Evolutionary conservation across 129 eudicot genomes (phyloP).

Genomic region (Arctium lappa): DNA sequence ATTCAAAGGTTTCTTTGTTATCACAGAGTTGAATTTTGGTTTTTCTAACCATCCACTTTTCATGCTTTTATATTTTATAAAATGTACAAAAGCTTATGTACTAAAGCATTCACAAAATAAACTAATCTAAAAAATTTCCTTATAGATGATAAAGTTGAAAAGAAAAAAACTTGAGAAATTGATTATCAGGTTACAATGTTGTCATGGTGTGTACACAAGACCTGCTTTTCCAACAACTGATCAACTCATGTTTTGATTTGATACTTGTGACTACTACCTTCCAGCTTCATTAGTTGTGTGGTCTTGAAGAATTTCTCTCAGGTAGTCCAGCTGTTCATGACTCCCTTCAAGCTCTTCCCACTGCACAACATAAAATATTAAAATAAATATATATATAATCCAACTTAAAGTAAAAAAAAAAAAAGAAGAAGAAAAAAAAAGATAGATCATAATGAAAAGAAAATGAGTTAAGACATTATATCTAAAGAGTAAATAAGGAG

Average conservation of each 20-base stretch:
- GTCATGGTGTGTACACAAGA: not conserved
- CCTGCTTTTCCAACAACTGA: not conserved
- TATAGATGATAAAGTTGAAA: not conserved
- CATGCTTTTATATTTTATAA: no score
- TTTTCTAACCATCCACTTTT: not conserved
- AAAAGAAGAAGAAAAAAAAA: no score
- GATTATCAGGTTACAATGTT: not conserved
- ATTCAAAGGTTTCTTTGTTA: not conserved
- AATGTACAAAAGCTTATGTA: no score
- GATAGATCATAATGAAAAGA: no score
- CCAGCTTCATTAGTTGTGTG: conserved; percentile 21
- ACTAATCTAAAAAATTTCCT: not conserved
- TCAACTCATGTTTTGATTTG: not conserved
- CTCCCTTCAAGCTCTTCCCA: conserved; percentile 88
- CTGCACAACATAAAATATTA: conserved; percentile 38
- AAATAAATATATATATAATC: no score
- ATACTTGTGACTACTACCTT: not conserved
- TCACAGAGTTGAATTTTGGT: not conserved
- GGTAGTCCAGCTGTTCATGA: conserved; percentile 80
- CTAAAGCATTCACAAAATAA: no score
- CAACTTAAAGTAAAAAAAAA: not conserved
- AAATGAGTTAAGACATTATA: no score
- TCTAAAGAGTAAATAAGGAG: not conserved
- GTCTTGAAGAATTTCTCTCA: conserved; percentile 58
- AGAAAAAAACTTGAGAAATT: not conserved